phyloP scores from a whole-genome alignment of 2,329 filamentous ascomycete genomes.

The Cladosporium sp. region DNA sequence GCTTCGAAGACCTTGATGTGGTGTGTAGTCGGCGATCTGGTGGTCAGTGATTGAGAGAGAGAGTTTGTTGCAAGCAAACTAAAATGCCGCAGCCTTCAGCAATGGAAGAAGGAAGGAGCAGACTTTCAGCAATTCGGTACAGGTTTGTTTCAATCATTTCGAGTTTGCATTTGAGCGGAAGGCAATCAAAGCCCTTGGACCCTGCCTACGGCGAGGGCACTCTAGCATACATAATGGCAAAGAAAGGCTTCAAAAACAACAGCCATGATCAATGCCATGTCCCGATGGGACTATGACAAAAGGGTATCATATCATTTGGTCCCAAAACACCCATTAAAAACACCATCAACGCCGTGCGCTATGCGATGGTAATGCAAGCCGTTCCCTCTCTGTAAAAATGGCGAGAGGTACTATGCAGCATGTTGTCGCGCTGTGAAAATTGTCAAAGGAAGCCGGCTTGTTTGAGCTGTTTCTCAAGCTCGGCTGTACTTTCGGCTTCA shows the following conservation, averaged over 20 bases:
- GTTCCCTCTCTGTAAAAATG: slow-evolving; percentile 28
- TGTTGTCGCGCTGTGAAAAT: slow-evolving; percentile 18
- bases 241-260: slow-evolving; percentile 32
- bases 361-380: slow-evolving; percentile 33
- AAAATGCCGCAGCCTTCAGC: neutral
- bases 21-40: neutral
- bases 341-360: slow-evolving; percentile 31
- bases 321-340: slow-evolving; percentile 25
- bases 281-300: slow-evolving; percentile 6
- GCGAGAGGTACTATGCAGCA: slow-evolving; percentile 34
- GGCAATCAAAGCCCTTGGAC: slow-evolving; percentile 25
- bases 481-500: slow-evolving; percentile 26
- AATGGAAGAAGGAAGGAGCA: neutral
- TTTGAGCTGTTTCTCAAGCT: slow-evolving; percentile 33
- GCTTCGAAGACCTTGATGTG: neutral
- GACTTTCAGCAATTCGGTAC: slow-evolving; percentile 7
- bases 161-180: slow-evolving; percentile 21
- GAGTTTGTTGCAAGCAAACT: neutral
- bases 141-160: slow-evolving; percentile 15
- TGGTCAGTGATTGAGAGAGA: neutral
- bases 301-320: slow-evolving; percentile 20
- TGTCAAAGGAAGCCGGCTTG: slow-evolving; percentile 27
- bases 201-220: slow-evolving; percentile 34
- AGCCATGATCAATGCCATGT: slow-evolving; percentile 25
- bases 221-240: slow-evolving; percentile 30